These are phyloP conservation scores for Neolentinus lepideus DNA, from an alignment of 1,284 basidiomycete genomes.

Conservation along the genomic window DNA sequence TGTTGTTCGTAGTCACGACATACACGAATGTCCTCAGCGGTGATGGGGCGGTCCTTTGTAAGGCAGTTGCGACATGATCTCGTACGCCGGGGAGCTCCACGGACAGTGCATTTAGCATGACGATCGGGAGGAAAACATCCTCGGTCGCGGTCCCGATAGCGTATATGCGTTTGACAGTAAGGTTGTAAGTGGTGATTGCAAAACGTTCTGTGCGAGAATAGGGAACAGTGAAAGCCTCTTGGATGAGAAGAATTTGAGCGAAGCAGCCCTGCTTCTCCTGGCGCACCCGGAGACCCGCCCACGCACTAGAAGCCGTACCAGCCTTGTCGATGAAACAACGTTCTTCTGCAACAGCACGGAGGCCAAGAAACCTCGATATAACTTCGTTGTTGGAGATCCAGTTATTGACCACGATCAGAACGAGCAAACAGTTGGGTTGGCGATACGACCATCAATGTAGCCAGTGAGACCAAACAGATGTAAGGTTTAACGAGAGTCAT, in stretches of 20 bases:
- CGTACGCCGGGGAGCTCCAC: constrained; percentile 4
- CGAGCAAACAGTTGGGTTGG: neutral
- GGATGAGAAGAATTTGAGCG: constrained; percentile 8
- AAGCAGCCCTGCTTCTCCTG: constrained; percentile 9
- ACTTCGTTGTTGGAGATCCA: neutral
- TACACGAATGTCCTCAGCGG: constrained; percentile 4
- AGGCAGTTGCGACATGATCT: constrained; percentile 3
- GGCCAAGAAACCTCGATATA: neutral
- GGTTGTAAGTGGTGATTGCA: constrained; percentile 1
- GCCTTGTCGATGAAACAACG: neutral
- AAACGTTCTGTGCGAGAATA: neutral
- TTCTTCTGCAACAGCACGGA: neutral
- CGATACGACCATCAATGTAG: neutral
- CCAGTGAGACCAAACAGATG: neutral
- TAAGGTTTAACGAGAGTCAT: neutral
- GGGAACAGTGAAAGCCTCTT: constrained; percentile 5
- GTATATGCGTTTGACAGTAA: constrained; percentile 8
- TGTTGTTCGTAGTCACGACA: constrained; percentile 7
- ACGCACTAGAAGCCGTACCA: neutral
- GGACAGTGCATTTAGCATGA: constrained; percentile 7
- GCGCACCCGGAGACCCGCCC: constrained; percentile 3
- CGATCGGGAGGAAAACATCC: constrained; percentile 6
- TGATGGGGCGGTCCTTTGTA: neutral
- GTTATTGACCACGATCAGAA: neutral
- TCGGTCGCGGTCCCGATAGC: constrained; percentile 6